Evolutionary conservation across 2,329 filamentous ascomycete species (phyloP), one percentile per base, ranked within the genome.

Genomic region (Phoma herbarum): DNA sequence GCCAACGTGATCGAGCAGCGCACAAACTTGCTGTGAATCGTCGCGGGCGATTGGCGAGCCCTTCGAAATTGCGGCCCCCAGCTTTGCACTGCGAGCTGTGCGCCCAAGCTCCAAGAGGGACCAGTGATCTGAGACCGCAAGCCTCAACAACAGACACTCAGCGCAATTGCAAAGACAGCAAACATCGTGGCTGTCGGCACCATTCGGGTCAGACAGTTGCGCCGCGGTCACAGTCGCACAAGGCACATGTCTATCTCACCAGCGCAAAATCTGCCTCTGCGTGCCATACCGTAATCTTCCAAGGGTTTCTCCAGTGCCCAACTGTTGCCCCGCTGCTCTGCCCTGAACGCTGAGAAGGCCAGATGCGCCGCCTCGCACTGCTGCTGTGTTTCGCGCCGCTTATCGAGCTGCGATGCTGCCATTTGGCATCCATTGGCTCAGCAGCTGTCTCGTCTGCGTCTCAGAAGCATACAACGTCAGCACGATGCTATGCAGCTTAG

Each of bases 401-500:
- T 53, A n/a, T 51, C 42, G 53, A 57, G 46, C 65, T 58, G 47
- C 50, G 29, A 23, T 50, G 46, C 47, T 45, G 46, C 28, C 43
- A 45, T 35, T 33, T 43, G 18, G 22, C 55, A 18, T 57, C 60
- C 25, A 72, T 74, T 74, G 69, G 72, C 66, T 52, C 55, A 65
- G 51, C 58, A 55, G 47, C 47, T 62, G 73, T 75, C 70, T 75
- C 69, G 70, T 59, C 60, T 60, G 54, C 68, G 72, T 75, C 71
- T 74, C 70, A 73, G 66, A 60, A 45, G 44, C 55, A 59, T 60
- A 65, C 67, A 62, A 64, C 69, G 64, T 70, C 65, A 71, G 70
- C 67, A 46, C 52, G 44, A 62, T 66, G 64, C 67, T 64, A 66
- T 68, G 63, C 64, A 60, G 57, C 57, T 52, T 58, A 59, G 37